Evolutionary conservation across 257 asterid species (phyloP), one percentile per base, ranked within the genome.

Genomic region (Pogostemon cablin): DNA sequence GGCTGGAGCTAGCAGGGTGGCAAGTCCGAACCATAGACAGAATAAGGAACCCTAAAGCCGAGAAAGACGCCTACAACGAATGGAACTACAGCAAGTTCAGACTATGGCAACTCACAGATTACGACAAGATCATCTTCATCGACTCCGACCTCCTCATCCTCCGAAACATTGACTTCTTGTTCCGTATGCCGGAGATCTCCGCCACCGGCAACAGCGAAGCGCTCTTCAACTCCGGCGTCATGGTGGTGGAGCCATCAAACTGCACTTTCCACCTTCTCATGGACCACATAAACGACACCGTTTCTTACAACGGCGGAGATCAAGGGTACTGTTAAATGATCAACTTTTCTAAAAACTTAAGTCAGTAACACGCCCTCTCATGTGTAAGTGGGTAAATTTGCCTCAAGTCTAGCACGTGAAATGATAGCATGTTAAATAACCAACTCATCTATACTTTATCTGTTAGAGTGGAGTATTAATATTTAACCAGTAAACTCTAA

Each of bases 61-160:
- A 91, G 66, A 89, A 84, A 72, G 95, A 88, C 12, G 78, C 95
- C 1, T 92, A 92, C 85, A 92, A 92, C 10, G 98, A 92, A 57
- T 92, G 96, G 96, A 92, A 92, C 67, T 92, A 92, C 76, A 92
- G 98, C 87, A 92, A 92, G 83, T 89, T 92, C 85, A 73, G 96
- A 11, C 66, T 92, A 39, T 92, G 98, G 98, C 96, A 90, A 71
- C 87, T 92, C 7, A 89, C 93, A 0, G 98, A 91, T 39, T 91
- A 91, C 53, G 93, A 89, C 63, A 91, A 81, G 77, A 82, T 91
- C 78, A 87, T 91, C 10, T 91, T 91, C 82, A 87, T 91, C 17
- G 98, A 91, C 59, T 83, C 98, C 4, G 96, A 91, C 59, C 40
- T 92, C 69, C 82, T 92, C 10, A 76, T 90, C 49, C 88, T 90